Evolutionary conservation across 139 green algal genomes (phyloP).

Genomic region (Pseudopediastrum boryanum): DNA sequence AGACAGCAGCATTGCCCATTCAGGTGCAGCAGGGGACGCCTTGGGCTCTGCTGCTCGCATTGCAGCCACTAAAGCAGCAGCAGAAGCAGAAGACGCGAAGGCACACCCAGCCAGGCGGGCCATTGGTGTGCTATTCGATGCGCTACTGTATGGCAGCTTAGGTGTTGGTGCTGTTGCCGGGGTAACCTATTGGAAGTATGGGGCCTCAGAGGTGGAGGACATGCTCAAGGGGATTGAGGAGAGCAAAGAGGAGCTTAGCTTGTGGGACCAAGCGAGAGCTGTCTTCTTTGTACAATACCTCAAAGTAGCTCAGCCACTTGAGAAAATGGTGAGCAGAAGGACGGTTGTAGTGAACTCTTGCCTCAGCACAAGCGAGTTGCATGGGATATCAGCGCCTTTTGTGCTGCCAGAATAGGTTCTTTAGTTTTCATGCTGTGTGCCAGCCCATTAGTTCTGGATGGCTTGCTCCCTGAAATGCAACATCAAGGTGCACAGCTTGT

Average conservation of each 20-base stretch:
- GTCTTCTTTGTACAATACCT: slow-evolving; percentile 4
- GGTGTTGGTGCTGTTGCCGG: too few relatives aligned
- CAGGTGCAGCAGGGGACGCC: background rate
- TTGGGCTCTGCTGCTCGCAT: slow-evolving; percentile 16
- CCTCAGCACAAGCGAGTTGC: too few relatives aligned
- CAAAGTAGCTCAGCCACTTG: slow-evolving; percentile 11
- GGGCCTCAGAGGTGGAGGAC: too few relatives aligned
- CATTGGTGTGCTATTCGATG: too few relatives aligned
- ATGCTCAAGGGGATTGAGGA: too few relatives aligned
- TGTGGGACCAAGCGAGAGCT: background rate
- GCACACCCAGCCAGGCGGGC: background rate
- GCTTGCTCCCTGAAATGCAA: background rate
- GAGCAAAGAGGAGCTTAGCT: background rate
- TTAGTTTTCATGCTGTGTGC: background rate
- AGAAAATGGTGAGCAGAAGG: slow-evolving; percentile 1
- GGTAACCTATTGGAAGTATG: too few relatives aligned
- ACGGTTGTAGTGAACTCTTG: too few relatives aligned
- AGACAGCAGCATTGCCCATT: background rate
- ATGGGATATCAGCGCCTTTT: background rate
- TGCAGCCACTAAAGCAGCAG: slow-evolving; percentile 11
- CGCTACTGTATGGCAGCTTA: too few relatives aligned
- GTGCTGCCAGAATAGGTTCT: background rate
- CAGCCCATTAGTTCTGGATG: background rate
- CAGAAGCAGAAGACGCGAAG: background rate
- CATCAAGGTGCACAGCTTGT: background rate